These are phyloP conservation scores for Boletus tomentosulus DNA, from an alignment of 768 basidiomycete genomes.

Conservation along the genomic window DNA sequence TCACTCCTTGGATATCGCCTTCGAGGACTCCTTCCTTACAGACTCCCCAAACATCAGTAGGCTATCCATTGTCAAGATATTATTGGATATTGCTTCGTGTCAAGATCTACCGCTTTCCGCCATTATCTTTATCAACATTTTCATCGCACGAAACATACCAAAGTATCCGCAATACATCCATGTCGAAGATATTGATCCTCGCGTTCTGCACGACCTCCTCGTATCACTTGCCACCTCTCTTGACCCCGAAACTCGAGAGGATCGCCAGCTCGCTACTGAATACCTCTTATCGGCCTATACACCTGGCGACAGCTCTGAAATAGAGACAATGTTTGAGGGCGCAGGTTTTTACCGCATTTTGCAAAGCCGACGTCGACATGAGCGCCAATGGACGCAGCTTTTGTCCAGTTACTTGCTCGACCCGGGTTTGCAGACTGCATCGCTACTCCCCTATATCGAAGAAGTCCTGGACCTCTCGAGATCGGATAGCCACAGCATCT, in stretches of 20 bases:
- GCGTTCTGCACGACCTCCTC: constrained; percentile 72
- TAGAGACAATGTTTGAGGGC: constrained; percentile 65
- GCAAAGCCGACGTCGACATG: constrained; percentile 72
- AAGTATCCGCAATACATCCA: constrained; percentile 88
- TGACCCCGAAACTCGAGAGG: constrained; percentile 79
- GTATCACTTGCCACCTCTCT: constrained; percentile 70
- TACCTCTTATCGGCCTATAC: constrained; percentile 89
- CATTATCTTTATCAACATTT: constrained; percentile 86
- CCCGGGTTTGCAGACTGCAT: constrained; percentile 51
- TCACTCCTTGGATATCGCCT: constrained; percentile 89
- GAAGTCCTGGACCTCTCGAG: constrained; percentile 51
- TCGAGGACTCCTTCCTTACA: constrained; percentile 90
- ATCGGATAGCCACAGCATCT: constrained; percentile 42
- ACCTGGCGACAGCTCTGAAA: constrained; percentile 69
- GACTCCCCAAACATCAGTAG: constrained; percentile 63
- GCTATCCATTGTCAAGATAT: constrained; percentile 75
- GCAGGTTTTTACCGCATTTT: constrained; percentile 93
- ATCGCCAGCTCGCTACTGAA: constrained; percentile 92
- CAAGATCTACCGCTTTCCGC: constrained; percentile 55
- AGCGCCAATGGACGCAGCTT: constrained; percentile 71
- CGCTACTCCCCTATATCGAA: constrained; percentile 64
- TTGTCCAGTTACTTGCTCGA: constrained; percentile 75
- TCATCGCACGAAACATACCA: constrained; percentile 92
- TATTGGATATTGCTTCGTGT: constrained; percentile 70
- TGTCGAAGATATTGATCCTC: constrained; percentile 46